Evolutionary conservation across 176 grass and related monocot genomes (phyloP).

Genomic region (Stipa capillata): DNA sequence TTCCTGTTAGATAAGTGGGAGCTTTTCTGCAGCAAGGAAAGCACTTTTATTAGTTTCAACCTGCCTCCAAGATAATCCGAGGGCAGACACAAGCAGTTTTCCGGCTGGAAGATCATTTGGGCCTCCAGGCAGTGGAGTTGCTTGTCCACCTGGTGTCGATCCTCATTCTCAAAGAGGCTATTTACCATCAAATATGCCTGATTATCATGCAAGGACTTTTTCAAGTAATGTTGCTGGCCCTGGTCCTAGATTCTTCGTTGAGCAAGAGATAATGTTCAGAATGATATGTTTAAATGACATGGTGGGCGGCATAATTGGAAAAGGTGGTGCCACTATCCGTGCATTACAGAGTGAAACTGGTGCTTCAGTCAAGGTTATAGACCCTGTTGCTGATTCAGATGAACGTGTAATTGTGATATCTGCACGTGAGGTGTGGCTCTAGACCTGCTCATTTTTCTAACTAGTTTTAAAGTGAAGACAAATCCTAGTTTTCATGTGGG

Average conservation of each 20-base stretch:
- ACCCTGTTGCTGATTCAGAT: conserved; percentile 45
- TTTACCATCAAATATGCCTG: conserved; percentile 42
- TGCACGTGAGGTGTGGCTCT: conserved; percentile 55
- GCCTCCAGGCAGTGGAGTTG: conserved; percentile 27
- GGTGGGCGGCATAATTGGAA: conserved; percentile 68
- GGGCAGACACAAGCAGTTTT: conserved; percentile 34
- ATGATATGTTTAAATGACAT: conserved; percentile 66
- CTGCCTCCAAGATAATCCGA: conserved; percentile 57
- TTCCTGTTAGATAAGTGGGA: conserved; percentile 69
- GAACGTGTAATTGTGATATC: conserved; percentile 55
- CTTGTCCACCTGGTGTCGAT: conserved; percentile 34
- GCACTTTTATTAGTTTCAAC: conserved; percentile 54
- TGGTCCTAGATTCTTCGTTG: conserved; percentile 52
- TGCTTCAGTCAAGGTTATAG: conserved; percentile 72
- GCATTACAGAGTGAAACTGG: conserved; percentile 74
- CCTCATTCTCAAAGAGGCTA: conserved; percentile 59
- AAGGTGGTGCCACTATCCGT: conserved; percentile 58
- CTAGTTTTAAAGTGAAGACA: neutral
- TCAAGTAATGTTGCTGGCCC: conserved; percentile 29
- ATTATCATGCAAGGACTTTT: conserved; percentile 46
- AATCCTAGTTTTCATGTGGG: neutral
- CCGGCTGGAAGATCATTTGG: conserved; percentile 38
- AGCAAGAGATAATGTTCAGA: conserved; percentile 74
- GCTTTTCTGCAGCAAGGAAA: conserved; percentile 63
- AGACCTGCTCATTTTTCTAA: neutral